phyloP scores from a whole-genome alignment of 179 eudicot genomes.

The Beta lomatogona region DNA sequence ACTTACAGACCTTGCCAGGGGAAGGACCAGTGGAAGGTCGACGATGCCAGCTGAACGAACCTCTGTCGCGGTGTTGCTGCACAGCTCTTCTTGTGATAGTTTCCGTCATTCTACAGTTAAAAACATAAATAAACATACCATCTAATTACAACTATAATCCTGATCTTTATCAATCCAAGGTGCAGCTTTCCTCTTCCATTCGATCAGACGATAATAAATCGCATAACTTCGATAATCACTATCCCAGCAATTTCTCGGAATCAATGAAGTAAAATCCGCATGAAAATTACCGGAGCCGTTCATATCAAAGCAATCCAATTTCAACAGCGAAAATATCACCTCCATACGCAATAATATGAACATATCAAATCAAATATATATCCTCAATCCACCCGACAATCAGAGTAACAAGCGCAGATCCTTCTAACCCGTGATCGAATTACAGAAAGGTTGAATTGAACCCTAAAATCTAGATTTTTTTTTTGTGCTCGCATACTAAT shows the following conservation, averaged over 20 bases:
- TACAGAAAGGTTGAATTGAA: too few species aligned
- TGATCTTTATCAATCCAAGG: background rate
- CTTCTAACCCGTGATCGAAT: background rate
- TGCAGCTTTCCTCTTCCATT: background rate
- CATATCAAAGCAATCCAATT: background rate
- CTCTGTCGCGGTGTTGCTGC: background rate
- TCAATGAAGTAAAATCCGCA: background rate
- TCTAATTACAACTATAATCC: constrained; percentile 19
- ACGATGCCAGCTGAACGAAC: constrained; percentile 28
- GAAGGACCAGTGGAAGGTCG: background rate
- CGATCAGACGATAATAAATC: background rate
- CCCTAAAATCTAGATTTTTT: too few species aligned
- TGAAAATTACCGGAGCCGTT: too few species aligned
- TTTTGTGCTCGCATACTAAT: too few species aligned
- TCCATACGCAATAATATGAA: background rate
- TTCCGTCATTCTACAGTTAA: constrained; percentile 23
- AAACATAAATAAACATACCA: constrained; percentile 12
- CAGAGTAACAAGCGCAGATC: too few species aligned
- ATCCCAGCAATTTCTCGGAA: background rate
- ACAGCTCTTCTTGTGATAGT: constrained; percentile 1
- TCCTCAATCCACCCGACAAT: background rate
- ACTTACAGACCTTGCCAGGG: constrained; percentile 40
- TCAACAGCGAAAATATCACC: background rate
- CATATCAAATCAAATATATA: background rate
- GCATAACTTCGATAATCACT: background rate